These are phyloP conservation scores for Pythium brachiatum DNA, from an alignment of 352 stramenopile species.

Conservation along the genomic window DNA sequence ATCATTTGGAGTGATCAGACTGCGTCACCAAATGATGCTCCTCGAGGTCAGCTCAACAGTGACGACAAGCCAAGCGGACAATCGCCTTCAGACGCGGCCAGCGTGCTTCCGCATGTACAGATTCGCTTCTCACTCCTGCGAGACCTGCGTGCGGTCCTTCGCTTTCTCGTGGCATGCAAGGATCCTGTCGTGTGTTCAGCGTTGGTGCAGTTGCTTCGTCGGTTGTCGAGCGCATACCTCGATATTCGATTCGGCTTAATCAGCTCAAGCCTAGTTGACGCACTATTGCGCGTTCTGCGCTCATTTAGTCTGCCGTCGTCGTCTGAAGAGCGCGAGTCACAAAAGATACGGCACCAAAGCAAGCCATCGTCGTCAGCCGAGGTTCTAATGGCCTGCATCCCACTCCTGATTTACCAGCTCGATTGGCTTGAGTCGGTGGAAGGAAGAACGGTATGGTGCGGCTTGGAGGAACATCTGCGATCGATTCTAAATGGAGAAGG, in stretches of 20 bases:
- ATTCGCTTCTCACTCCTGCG: constrained; percentile 74
- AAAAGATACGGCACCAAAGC: background rate
- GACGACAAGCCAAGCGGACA: constrained; percentile 11
- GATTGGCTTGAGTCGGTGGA: constrained; percentile 83
- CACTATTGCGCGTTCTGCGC: constrained; percentile 56
- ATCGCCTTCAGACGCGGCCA: constrained; percentile 13
- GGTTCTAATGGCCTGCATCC: constrained; percentile 57
- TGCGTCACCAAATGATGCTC: constrained; percentile 5
- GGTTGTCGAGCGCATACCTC: constrained; percentile 63
- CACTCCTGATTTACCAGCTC: constrained; percentile 68
- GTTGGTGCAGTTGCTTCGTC: constrained; percentile 54
- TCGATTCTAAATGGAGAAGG: constrained; percentile 70
- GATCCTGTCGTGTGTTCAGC: constrained; percentile 49
- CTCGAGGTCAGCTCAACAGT: constrained; percentile 17
- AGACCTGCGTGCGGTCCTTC: constrained; percentile 57
- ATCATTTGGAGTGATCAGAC: constrained; percentile 83
- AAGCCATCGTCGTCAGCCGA: constrained; percentile 2
- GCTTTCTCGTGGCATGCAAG: constrained; percentile 59
- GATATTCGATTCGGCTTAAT: constrained; percentile 73
- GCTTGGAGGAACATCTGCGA: constrained; percentile 74
- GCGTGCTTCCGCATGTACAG: constrained; percentile 44
- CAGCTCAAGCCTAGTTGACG: constrained; percentile 77
- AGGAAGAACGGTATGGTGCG: constrained; percentile 80
- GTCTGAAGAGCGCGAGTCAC: constrained; percentile 1
- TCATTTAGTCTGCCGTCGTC: background rate